Base-by-base conservation (phyloP, 306 rosid species). In the Delonix regia region DNA sequence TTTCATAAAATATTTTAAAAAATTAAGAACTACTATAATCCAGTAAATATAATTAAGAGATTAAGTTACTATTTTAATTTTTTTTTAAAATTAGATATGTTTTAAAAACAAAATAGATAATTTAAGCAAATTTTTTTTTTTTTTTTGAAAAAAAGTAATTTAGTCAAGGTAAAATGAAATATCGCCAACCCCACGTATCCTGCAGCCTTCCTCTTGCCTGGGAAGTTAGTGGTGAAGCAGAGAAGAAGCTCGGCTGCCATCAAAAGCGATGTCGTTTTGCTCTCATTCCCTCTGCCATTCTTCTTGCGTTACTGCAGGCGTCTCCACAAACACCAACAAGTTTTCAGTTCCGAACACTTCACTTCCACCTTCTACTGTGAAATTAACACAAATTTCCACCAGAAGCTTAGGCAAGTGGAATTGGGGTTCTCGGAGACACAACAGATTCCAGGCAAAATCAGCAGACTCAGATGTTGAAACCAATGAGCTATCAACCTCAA, bases 381-480 rank as follows among this genome's bases (percentile, higher is more conserved):
- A 78, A 9, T 63, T 63, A 8, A 1, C 69, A 13, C 45, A 63
- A 49, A 16, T 10, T 81, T 76, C 83, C 6, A 15, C 24, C 12
- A 51, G 27, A 6, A 4, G 57, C 0, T 57, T 48, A 19, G 11
- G 70, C 79, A 64, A 78, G 56, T 80, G 78, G 70, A 76, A 53
- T 48, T 74, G 76, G 85, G 45, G 68, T 81, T 68, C 72, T 70
- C 83, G 30, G 84, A 71, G 79, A 81, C 65, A 63, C 25, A 73
- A 8, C 27, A 71, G 69, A 55, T 19, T 84, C 71, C 69, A 22
- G 8, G 87, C 88, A 3, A 85, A 82, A 48, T 88, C 94, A 69
- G 39, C 55, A 13, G 80, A 77, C 70, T 55, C 86, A 15, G 85
- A 86, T 28, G 62, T 75, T 21, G 81, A 82, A n/a, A 39, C 78